Evolutionary conservation across 768 basidiomycete species (phyloP).

Genomic region (Terana coerulea): DNA sequence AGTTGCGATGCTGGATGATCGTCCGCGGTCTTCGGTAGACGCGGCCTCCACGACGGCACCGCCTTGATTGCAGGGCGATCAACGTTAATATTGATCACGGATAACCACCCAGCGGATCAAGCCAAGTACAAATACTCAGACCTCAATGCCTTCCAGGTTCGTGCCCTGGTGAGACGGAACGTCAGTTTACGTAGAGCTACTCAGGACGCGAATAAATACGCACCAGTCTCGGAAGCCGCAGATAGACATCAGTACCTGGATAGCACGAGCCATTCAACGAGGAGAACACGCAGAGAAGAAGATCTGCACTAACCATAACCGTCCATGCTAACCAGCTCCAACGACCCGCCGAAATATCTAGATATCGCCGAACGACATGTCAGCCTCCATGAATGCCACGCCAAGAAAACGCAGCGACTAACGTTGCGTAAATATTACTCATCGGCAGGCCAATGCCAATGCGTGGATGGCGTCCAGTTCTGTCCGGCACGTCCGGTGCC

Average conservation of each 20-base stretch:
- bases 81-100: no score
- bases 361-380: not conserved
- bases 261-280: slow-evolving; percentile 4
- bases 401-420: slow-evolving; percentile 25
- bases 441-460: slow-evolving; percentile 85
- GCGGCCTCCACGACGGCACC: no score
- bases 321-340: slow-evolving; percentile 76
- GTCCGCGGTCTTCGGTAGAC: no score
- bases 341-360: slow-evolving; percentile 80
- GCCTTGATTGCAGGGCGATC: no score
- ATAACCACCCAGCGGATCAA: no score
- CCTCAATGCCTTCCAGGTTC: slow-evolving; percentile 80
- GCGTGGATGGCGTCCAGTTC: slow-evolving; percentile 51
- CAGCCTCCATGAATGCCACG: no score
- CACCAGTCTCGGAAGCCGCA: slow-evolving; percentile 78
- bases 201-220: not conserved
- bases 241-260: slow-evolving; percentile 77
- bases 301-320: slow-evolving; percentile 66
- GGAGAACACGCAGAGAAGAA: not conserved
- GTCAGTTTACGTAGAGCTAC: slow-evolving; percentile 1
- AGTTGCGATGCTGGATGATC: no score
- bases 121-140: no score
- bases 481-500: slow-evolving; percentile 34
- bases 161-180: slow-evolving; percentile 53
- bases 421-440: slow-evolving; percentile 88